Percentiles rank a stretch among this genome's conserved stretches.
These are phyloP conservation scores for Saturnispora kantuleensis DNA, from an alignment of 805 yeast genomes.

Conservation along the genomic window DNA sequence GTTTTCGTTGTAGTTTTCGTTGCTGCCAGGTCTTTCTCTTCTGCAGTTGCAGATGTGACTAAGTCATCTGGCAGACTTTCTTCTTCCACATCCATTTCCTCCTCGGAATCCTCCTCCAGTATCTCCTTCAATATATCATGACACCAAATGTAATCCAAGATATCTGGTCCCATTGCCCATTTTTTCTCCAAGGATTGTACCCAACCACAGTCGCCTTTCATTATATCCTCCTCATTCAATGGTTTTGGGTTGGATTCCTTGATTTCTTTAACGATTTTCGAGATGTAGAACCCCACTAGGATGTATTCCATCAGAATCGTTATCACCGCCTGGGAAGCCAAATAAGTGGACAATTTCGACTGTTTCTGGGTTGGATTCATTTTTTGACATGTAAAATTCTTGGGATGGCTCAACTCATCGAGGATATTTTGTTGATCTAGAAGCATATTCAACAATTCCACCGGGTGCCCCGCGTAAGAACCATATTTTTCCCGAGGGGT, in stretches of 20 bases:
- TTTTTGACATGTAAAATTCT: constrained; percentile 16
- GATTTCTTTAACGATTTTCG: constrained; percentile 2
- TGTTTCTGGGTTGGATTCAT: neutral
- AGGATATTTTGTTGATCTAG: constrained; percentile 29
- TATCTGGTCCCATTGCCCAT: constrained; percentile 3
- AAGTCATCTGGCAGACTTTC: constrained; percentile 1
- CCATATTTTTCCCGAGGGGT: neutral
- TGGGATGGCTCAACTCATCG: constrained; percentile 27
- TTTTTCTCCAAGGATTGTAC: neutral
- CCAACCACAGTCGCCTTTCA: constrained; percentile 6
- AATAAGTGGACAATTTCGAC: constrained; percentile 24
- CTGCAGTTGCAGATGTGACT: constrained; percentile 14
- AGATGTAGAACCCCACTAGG: constrained; percentile 10
- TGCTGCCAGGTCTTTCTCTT: constrained; percentile 1
- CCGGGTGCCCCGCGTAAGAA: constrained; percentile 6
- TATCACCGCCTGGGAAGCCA: constrained; percentile 26
- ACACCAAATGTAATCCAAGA: constrained; percentile 5
- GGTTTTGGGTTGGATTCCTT: constrained; percentile 6
- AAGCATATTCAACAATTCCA: constrained; percentile 24
- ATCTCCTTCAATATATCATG: constrained; percentile 6
- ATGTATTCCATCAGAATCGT: constrained; percentile 23
- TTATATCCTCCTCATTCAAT: constrained; percentile 2
- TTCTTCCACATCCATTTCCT: constrained; percentile 2
- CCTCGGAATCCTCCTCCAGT: neutral
- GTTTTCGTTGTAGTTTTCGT: neutral